A percentile compares a stretch with the other conserved stretches of the same genome.
These are phyloP conservation scores for Niebla homalea DNA, from an alignment of 495 filamentous ascomycete genomes.

Conservation along the genomic window DNA sequence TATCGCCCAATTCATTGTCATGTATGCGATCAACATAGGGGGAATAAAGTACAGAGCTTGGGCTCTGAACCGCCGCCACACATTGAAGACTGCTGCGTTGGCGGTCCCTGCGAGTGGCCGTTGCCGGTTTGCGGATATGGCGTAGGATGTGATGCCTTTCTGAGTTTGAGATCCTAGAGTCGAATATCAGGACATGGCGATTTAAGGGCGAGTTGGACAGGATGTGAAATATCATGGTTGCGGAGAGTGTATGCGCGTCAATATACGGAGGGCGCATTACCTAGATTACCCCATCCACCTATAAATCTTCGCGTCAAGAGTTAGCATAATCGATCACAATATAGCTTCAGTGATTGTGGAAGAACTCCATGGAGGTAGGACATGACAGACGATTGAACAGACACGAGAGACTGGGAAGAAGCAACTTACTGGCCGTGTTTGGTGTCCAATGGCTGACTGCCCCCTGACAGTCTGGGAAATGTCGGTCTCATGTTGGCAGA, in stretches of 20 bases:
- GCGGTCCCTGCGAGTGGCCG: slow-evolving; percentile 47
- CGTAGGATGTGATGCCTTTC: slow-evolving; percentile 49
- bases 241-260: slow-evolving; percentile 22
- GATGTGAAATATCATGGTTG: slow-evolving; percentile 47
- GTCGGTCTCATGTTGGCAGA: slow-evolving; percentile 9
- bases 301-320: slow-evolving; percentile 48
- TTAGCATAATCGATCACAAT: slow-evolving; percentile 14
- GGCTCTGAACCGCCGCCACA: slow-evolving; percentile 40
- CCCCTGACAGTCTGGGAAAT: slow-evolving; percentile 45
- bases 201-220: slow-evolving; percentile 26
- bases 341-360: neutral
- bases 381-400: slow-evolving; percentile 2
- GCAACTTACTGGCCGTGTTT: slow-evolving; percentile 59
- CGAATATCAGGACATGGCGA: neutral
- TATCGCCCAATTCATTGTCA: slow-evolving; percentile 72
- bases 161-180: slow-evolving; percentile 38
- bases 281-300: slow-evolving; percentile 74
- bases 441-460: slow-evolving; percentile 41
- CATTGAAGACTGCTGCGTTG: slow-evolving; percentile 53
- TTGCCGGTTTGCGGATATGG: slow-evolving; percentile 52
- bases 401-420: neutral
- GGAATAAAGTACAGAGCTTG: slow-evolving; percentile 78
- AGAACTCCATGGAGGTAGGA: neutral
- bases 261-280: slow-evolving; percentile 38
- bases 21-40: slow-evolving; percentile 61